Percentiles rank a stretch among this genome's conserved stretches.
phyloP scores from a whole-genome alignment of 305 asterid species.

The Striga hermonthica region DNA sequence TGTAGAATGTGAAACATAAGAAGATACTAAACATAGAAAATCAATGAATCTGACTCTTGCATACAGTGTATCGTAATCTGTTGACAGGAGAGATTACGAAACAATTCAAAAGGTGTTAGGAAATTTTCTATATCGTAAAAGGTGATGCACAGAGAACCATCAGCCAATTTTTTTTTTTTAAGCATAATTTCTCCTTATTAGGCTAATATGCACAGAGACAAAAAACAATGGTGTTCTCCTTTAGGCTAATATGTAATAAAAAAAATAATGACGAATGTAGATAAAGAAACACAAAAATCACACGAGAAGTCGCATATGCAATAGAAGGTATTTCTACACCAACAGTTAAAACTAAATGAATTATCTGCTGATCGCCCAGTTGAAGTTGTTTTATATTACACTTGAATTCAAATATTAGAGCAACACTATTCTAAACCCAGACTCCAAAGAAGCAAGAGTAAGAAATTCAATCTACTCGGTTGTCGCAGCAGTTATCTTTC shows the following conservation, averaged over 20 bases:
- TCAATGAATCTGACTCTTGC: neutral
- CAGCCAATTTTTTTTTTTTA: neutral
- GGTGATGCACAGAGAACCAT: conserved; percentile 1
- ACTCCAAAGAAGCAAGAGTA: neutral
- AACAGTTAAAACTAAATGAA: no score
- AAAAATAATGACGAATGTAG: no score
- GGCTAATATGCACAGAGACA: neutral
- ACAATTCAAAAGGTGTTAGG: neutral
- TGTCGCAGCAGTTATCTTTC: neutral
- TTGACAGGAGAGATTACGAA: neutral
- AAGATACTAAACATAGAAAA: neutral
- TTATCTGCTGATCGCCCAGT: no score
- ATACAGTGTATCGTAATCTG: neutral
- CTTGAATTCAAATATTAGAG: no score
- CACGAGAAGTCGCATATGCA: no score
- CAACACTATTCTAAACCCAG: no score
- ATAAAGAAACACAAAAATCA: no score
- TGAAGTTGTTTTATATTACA: no score
- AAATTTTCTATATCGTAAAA: neutral
- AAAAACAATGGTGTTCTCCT: no score
- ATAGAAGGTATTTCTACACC: no score
- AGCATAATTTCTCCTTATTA: neutral
- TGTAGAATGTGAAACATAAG: neutral
- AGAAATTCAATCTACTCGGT: conserved; percentile 6
- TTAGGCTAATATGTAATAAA: no score